A percentile compares a stretch with the other conserved stretches of the same genome.
phyloP scores from a whole-genome alignment of 2,329 filamentous ascomycete species.

The Colletotrichum filicis region DNA sequence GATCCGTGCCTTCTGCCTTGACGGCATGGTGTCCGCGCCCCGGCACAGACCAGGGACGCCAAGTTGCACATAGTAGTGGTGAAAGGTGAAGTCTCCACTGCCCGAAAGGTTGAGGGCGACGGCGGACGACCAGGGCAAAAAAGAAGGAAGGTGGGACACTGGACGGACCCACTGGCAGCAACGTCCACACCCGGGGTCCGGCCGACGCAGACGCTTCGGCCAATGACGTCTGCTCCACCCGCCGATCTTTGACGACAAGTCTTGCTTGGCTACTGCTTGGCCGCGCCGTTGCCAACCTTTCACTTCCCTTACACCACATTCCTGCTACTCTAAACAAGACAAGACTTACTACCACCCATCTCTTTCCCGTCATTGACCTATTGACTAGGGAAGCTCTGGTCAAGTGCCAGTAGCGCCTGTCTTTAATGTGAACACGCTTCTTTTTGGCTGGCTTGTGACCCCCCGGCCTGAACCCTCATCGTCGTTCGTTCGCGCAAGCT shows the following conservation, averaged over 20 bases:
- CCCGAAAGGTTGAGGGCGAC: background rate
- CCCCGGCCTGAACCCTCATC: background rate
- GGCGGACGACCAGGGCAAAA: background rate
- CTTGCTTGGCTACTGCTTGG: conserved; percentile 28
- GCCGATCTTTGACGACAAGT: conserved; percentile 36
- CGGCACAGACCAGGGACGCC: background rate
- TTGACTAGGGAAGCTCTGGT: conserved; percentile 4
- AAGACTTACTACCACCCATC: conserved; percentile 3
- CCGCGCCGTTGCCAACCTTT: conserved; percentile 22
- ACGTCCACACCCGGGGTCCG: conserved; percentile 29
- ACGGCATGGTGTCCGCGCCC: background rate
- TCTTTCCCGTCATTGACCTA: background rate
- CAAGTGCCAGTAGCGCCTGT: conserved; percentile 23
- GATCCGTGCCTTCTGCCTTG: conserved; percentile 6
- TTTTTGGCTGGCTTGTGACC: conserved; percentile 10
- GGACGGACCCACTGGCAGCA: conserved; percentile 4
- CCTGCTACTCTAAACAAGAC: conserved; percentile 3
- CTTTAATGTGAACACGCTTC: background rate
- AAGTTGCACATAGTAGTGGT: too few species aligned
- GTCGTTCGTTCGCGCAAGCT: background rate
- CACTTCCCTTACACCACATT: background rate
- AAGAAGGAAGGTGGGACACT: background rate
- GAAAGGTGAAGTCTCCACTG: too few species aligned
- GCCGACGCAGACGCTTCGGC: conserved; percentile 29
- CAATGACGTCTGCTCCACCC: conserved; percentile 33